Evolutionary conservation across 257 asterid species (phyloP).

Genomic region (Gynochthodes officinalis): DNA sequence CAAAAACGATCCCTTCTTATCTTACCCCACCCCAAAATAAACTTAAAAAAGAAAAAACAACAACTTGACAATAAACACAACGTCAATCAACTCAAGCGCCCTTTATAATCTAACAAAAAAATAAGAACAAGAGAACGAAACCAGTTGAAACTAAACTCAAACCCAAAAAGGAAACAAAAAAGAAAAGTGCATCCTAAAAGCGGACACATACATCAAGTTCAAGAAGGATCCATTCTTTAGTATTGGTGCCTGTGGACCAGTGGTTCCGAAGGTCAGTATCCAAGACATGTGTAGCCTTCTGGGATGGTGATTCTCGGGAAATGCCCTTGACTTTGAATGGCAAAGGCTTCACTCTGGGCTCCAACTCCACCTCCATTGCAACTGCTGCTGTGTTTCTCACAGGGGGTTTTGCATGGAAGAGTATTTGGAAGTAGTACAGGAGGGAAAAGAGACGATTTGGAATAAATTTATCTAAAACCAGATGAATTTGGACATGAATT

Average conservation of each 20-base stretch:
- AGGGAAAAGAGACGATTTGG: neutral
- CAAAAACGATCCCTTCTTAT: neutral
- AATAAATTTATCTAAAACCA: neutral
- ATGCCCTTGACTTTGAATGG: slow-evolving; percentile 82
- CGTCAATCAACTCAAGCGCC: neutral
- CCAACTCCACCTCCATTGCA: slow-evolving; percentile 85
- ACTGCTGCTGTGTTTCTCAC: neutral
- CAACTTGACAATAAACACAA: neutral
- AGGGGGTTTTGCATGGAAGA: neutral
- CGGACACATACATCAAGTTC: slow-evolving; percentile 74
- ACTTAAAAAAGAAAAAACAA: neutral
- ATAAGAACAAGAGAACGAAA: neutral
- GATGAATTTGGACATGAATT: neutral
- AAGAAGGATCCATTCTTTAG: slow-evolving; percentile 96
- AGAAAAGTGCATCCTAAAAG: slow-evolving; percentile 3
- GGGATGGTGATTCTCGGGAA: slow-evolving; percentile 88
- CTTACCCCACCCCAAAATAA: neutral
- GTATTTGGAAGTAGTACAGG: neutral
- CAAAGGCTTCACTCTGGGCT: slow-evolving; percentile 81
- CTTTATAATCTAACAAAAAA: neutral
- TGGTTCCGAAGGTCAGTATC: slow-evolving; percentile 94
- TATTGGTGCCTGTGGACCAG: slow-evolving; percentile 96
- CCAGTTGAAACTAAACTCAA: neutral
- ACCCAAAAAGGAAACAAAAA: neutral
- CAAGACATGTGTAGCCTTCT: slow-evolving; percentile 78